Percentiles rank a stretch among this genome's conserved stretches.
Conservation (phyloP, 805 yeast species). For the Nakazawaea ambrosiae region DNA sequence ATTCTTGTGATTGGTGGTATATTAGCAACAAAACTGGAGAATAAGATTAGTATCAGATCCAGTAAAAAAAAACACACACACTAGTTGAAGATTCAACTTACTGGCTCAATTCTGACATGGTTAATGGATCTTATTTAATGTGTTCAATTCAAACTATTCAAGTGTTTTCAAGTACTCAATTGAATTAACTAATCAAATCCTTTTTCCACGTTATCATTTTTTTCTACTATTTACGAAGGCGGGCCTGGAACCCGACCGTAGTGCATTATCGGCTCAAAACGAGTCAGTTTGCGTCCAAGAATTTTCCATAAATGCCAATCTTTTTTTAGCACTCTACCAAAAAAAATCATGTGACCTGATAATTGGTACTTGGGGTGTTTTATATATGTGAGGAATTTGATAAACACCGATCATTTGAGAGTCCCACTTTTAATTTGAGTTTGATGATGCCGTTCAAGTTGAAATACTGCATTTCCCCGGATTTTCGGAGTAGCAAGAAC, state of each 20-base stretch:
- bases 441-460: no score
- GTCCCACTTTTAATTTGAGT: background rate
- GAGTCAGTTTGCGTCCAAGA: no score
- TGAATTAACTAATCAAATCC: no score
- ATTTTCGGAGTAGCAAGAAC: no score
- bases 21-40: slow-evolving; percentile 27
- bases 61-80: no score
- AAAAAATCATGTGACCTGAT: background rate
- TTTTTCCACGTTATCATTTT: no score
- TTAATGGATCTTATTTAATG: background rate
- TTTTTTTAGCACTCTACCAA: no score
- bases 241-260: background rate
- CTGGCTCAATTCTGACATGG: slow-evolving; percentile 10
- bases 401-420: background rate
- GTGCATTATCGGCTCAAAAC: no score
- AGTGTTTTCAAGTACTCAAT: no score
- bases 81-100: slow-evolving; percentile 1
- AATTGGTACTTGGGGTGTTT: background rate
- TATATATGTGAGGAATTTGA: background rate
- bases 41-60: background rate
- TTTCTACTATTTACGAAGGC: background rate
- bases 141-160: no score
- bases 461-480: no score
- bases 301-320: no score
- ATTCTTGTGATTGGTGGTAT: slow-evolving; percentile 62